Conservation (phyloP, 176 grass and related monocot species). For the Ampelocalamus luodianensis region DNA sequence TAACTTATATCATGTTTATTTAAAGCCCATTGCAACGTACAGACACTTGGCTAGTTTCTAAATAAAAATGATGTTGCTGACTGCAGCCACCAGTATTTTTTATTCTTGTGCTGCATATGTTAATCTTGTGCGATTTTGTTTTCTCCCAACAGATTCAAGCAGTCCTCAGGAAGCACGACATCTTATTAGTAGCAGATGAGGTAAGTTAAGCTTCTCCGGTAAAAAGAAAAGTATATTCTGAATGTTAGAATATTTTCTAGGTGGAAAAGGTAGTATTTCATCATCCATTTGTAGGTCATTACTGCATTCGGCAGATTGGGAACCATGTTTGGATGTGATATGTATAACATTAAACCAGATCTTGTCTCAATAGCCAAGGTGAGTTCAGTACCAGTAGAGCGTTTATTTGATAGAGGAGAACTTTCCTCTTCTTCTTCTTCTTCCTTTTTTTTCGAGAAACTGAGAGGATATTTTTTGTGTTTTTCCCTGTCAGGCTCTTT, state of each 20-base stretch:
- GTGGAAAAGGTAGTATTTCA: too few relatives aligned
- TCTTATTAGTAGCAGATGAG: conserved; percentile 31
- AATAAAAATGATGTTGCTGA: background rate
- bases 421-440: too few relatives aligned
- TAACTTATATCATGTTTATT: too few relatives aligned
- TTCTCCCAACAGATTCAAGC: background rate
- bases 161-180: too few relatives aligned
- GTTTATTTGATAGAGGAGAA: too few relatives aligned
- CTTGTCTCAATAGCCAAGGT: conserved; percentile 87
- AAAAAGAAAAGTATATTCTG: too few relatives aligned
- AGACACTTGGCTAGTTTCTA: too few relatives aligned
- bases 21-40: too few relatives aligned
- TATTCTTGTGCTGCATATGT: background rate
- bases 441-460: too few relatives aligned
- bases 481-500: conserved; percentile 67
- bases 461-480: too few relatives aligned
- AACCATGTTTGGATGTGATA: conserved; percentile 94
- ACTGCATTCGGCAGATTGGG: conserved; percentile 98
- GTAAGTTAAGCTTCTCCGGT: conserved; percentile 23
- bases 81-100: background rate
- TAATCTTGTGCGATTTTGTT: conserved; percentile 7
- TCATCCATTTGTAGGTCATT: conserved; percentile 60
- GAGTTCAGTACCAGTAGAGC: too few relatives aligned
- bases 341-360: conserved; percentile 87
- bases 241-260: too few relatives aligned